phyloP scores from a whole-genome alignment of 495 filamentous ascomycete genomes.

The Neurospora sp. region DNA sequence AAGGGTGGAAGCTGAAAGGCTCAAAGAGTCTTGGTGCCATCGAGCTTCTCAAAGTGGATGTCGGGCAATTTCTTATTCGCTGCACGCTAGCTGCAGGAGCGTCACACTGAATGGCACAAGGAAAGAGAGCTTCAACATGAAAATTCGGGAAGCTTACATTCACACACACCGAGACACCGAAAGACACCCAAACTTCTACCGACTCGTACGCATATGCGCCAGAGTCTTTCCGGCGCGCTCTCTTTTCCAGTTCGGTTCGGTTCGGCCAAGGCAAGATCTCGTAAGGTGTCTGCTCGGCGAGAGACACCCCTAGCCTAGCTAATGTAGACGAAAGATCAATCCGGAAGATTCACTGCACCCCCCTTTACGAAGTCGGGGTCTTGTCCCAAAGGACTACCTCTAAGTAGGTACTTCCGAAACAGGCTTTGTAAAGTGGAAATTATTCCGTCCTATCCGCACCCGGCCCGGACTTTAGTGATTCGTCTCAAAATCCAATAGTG shows the following conservation, averaged over 20 bases:
- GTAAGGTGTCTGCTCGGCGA: neutral
- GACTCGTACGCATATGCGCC: neutral
- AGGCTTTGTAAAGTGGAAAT: neutral
- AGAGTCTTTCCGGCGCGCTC: neutral
- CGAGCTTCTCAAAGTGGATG: conserved; percentile 21
- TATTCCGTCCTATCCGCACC: neutral
- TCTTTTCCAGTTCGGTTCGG: neutral
- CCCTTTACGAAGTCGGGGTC: neutral
- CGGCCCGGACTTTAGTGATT: neutral
- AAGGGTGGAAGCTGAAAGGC: neutral
- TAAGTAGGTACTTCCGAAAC: neutral
- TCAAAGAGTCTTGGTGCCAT: neutral
- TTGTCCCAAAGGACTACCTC: neutral
- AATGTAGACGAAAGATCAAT: neutral
- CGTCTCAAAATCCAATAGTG: neutral
- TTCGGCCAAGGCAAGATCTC: neutral
- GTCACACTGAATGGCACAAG: conserved; percentile 7
- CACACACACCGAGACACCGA: neutral
- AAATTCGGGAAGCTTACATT: too few species aligned
- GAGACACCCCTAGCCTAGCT: neutral
- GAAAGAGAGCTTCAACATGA: neutral
- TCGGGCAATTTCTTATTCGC: conserved; percentile 30
- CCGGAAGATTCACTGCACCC: neutral
- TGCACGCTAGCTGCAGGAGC: conserved; percentile 11
- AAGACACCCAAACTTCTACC: neutral